Conservation (phyloP, 108 stramenopile species). For the Stephanodiscus triporus region DNA sequence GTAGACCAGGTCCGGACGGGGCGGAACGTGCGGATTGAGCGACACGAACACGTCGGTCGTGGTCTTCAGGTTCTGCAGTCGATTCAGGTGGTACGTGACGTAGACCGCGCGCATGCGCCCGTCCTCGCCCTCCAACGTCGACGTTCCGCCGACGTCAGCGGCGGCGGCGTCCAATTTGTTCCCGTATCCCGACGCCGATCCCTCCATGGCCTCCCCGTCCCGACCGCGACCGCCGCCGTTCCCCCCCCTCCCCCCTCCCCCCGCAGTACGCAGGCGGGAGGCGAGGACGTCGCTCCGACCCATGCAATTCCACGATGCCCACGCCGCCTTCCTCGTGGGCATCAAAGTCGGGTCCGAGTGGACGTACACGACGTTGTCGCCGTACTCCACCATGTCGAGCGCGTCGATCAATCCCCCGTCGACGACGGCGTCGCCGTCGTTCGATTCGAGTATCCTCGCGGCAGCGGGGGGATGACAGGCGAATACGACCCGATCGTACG, state of each 20-base stretch:
- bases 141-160: neutral
- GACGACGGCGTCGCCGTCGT: constrained; percentile 1
- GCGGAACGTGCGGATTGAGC: constrained; percentile 87
- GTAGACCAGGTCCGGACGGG: constrained; percentile 56
- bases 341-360: constrained; percentile 92
- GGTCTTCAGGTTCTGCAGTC: constrained; percentile 84
- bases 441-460: constrained; percentile 53
- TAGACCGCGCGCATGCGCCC: constrained; percentile 84
- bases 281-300: constrained; percentile 60
- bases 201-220: constrained; percentile 68
- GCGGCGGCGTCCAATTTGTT: constrained; percentile 25
- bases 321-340: constrained; percentile 82
- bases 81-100: constrained; percentile 97
- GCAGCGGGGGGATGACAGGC: constrained; percentile 91
- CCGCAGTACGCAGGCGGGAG: constrained; percentile 16
- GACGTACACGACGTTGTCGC: constrained; percentile 87
- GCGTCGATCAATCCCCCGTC: constrained; percentile 41
- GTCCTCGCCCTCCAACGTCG: constrained; percentile 63
- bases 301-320: constrained; percentile 96
- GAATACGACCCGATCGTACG: constrained; percentile 87
- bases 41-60: constrained; percentile 87
- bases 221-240: constrained; percentile 17
- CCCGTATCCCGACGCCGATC: constrained; percentile 78
- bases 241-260: too few relatives aligned
- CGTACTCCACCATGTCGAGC: constrained; percentile 72